These are phyloP conservation scores for Knoxdaviesia capensis DNA, from an alignment of 2,329 filamentous ascomycete genomes.

Conservation along the genomic window DNA sequence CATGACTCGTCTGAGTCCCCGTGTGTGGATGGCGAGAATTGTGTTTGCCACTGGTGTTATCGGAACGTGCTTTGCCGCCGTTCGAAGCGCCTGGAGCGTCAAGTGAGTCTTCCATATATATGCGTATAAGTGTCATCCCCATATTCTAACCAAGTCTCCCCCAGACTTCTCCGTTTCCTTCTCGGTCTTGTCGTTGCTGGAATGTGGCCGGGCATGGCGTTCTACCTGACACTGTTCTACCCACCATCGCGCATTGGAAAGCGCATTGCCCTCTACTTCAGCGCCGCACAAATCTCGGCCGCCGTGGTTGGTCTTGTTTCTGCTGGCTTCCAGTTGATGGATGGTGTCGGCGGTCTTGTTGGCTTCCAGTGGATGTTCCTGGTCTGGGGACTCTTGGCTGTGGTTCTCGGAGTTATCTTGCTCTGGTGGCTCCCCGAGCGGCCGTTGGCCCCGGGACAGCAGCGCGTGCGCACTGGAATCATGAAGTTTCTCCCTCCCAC, in stretches of 20 bases:
- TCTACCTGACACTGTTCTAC: conserved; percentile 83
- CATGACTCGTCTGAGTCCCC: conserved; percentile 70
- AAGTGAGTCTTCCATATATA: conserved; percentile 31
- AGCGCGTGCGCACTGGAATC: conserved; percentile 26
- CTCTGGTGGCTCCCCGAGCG: conserved; percentile 87
- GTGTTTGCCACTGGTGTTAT: conserved; percentile 75
- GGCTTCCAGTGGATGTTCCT: conserved; percentile 91
- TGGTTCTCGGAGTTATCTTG: conserved; percentile 50
- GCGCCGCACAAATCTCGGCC: conserved; percentile 71
- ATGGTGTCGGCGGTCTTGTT: conserved; percentile 52
- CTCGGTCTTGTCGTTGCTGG: conserved; percentile 77
- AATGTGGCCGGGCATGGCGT: conserved; percentile 92
- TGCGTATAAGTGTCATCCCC: conserved; percentile 4
- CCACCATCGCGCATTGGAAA: conserved; percentile 72
- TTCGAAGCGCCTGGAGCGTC: conserved; percentile 65
- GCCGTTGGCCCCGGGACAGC: conserved; percentile 52
- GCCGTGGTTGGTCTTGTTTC: conserved; percentile 79
- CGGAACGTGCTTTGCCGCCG: conserved; percentile 65
- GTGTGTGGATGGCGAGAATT: conserved; percentile 83
- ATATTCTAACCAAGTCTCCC: background rate
- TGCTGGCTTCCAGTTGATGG: conserved; percentile 82
- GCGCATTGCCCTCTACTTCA: conserved; percentile 78
- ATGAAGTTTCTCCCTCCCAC: conserved; percentile 47
- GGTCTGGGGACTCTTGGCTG: conserved; percentile 58
- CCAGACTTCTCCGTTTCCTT: conserved; percentile 56